Evolutionary conservation across 2,329 filamentous ascomycete species (phyloP).

Genomic region (Ophiosphaerella herpotricha): DNA sequence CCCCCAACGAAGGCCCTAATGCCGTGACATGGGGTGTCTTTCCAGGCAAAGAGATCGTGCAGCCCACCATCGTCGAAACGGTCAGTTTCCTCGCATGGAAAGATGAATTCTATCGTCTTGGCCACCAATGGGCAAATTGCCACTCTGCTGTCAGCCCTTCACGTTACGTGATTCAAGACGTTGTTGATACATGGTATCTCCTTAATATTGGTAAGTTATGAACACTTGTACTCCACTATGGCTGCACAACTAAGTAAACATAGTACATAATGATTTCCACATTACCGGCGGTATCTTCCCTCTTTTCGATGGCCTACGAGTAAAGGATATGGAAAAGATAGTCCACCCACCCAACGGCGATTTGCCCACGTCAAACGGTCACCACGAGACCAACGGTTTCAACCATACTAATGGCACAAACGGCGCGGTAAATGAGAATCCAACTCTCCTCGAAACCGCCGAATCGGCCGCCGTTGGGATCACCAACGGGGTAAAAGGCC

Average conservation of each 20-base stretch:
- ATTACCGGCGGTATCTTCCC: conserved; percentile 79
- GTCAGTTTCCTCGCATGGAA: conserved; percentile 98
- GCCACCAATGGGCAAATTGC: conserved; percentile 92
- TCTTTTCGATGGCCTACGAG: conserved; percentile 77
- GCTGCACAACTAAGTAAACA: neutral
- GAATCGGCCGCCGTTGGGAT: conserved; percentile 36
- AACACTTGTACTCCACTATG: neutral
- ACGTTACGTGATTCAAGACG: conserved; percentile 74
- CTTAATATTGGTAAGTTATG: conserved; percentile 82
- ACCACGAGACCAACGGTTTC: conserved; percentile 4
- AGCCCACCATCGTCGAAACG: conserved; percentile 98
- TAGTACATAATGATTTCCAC: conserved; percentile 98
- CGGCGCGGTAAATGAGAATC: conserved; percentile 17
- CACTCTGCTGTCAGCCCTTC: conserved; percentile 77
- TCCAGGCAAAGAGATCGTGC: conserved; percentile 98
- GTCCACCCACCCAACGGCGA: conserved; percentile 24
- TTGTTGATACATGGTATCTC: conserved; percentile 91
- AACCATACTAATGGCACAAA: conserved; percentile 17
- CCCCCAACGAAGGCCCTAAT: conserved; percentile 84
- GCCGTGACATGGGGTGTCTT: conserved; percentile 99
- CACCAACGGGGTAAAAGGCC: conserved; percentile 35
- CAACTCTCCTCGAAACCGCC: conserved; percentile 28
- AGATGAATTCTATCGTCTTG: conserved; percentile 93
- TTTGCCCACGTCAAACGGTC: conserved; percentile 12
- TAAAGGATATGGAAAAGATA: conserved; percentile 65